Percentiles rank a stretch among this genome's conserved stretches.
These are phyloP conservation scores for Sodiomyces alkalinus DNA, from an alignment of 2,329 filamentous ascomycete species.

Conservation along the genomic window DNA sequence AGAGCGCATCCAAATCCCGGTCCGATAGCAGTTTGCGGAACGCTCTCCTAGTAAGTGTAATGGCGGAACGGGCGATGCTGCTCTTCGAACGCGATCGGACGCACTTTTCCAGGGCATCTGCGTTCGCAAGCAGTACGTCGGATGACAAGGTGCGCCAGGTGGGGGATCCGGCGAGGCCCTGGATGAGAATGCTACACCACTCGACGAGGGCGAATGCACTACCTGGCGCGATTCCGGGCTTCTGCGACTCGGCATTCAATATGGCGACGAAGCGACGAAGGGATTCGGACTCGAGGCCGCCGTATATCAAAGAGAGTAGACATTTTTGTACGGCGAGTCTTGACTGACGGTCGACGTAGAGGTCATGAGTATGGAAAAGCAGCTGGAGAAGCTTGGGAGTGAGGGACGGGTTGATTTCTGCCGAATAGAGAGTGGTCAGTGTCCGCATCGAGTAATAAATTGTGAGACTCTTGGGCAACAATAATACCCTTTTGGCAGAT, in stretches of 20 bases:
- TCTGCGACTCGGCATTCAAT: conserved; percentile 58
- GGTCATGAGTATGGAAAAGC: conserved; percentile 75
- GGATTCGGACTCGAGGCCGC: conserved; percentile 37
- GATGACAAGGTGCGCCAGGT: conserved; percentile 49
- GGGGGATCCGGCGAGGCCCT: conserved; percentile 46
- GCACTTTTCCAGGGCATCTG: conserved; percentile 65
- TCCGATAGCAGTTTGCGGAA: conserved; percentile 58
- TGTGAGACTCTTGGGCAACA: not conserved
- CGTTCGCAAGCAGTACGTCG: conserved; percentile 53
- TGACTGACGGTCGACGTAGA: conserved; percentile 75
- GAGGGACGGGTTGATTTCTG: conserved; percentile 32
- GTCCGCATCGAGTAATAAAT: not conserved
- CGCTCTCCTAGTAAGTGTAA: conserved; percentile 65
- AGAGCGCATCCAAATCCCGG: conserved; percentile 40
- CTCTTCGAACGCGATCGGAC: conserved; percentile 47
- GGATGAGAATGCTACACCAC: conserved; percentile 72
- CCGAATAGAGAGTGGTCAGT: conserved; percentile 5
- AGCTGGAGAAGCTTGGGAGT: conserved; percentile 47
- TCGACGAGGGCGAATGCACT: conserved; percentile 82
- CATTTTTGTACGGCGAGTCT: conserved; percentile 72
- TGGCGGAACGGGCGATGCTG: conserved; percentile 55
- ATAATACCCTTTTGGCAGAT: conserved; percentile 37
- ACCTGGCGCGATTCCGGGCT: conserved; percentile 58
- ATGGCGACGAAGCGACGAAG: conserved; percentile 50
- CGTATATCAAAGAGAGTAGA: conserved; percentile 50